Evolutionary conservation across 176 grass and related monocot species (phyloP).

Genomic region (Oryza brachyantha): DNA sequence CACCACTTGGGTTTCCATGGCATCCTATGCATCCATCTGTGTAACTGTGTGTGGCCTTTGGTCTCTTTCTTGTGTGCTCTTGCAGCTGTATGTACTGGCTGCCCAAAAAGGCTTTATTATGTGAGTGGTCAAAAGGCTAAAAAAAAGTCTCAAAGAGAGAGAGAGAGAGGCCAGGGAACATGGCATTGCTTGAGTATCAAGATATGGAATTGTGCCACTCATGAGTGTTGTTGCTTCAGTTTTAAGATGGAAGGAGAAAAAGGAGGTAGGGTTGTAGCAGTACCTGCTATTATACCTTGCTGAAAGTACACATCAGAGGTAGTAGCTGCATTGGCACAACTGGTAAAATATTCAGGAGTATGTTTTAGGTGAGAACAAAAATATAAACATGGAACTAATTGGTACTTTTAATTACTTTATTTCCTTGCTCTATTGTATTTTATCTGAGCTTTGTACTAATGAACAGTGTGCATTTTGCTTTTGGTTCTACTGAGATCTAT

Average conservation of each 20-base stretch:
- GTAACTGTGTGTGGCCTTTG: neutral
- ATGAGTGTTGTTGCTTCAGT: conserved; percentile 32
- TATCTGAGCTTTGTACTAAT: neutral
- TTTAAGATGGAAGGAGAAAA: neutral
- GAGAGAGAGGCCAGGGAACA: neutral
- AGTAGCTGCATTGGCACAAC: neutral
- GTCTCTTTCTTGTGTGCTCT: neutral
- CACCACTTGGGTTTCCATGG: neutral
- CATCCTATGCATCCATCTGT: conserved; percentile 27
- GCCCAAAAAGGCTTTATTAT: conserved; percentile 22
- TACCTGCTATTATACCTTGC: conserved; percentile 2
- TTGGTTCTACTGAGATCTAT: neutral
- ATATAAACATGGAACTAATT: neutral
- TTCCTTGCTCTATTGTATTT: neutral
- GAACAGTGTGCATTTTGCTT: conserved; percentile 3
- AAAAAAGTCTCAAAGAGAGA: neutral
- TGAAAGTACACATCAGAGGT: conserved; percentile 9
- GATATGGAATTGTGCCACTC: conserved; percentile 38
- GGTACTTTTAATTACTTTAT: no score
- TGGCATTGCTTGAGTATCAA: conserved; percentile 51
- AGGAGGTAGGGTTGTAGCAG: no score
- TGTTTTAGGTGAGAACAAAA: neutral
- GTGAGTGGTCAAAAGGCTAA: conserved; percentile 50
- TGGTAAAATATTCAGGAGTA: neutral
- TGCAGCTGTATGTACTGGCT: neutral